Evolutionary conservation across 768 basidiomycete species (phyloP).

Genomic region (Artomyces pyxidatus): DNA sequence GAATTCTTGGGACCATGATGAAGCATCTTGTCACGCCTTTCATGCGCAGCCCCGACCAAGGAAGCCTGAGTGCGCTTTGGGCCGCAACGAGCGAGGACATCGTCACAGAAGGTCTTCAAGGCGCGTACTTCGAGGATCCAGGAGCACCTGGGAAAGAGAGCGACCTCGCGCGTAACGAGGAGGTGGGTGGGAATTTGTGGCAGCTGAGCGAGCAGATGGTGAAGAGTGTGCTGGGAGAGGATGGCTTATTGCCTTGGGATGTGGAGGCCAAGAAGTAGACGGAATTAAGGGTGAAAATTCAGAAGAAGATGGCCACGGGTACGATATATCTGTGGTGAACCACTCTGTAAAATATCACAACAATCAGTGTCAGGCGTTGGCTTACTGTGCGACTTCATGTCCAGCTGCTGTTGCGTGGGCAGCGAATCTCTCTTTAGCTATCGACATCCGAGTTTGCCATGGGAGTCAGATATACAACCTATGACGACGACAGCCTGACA

Average conservation of each 20-base stretch:
- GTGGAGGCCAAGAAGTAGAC: not conserved
- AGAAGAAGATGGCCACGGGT: too few species aligned
- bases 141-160: slow-evolving; percentile 18
- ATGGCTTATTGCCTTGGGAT: slow-evolving; percentile 21
- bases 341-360: too few species aligned
- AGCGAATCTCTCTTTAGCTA: too few species aligned
- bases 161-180: slow-evolving; percentile 17
- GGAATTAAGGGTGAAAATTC: too few species aligned
- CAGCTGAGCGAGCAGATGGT: slow-evolving; percentile 25
- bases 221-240: slow-evolving; percentile 17
- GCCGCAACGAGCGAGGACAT: slow-evolving; percentile 24
- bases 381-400: too few species aligned
- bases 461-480: too few species aligned
- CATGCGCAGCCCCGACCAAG: slow-evolving; percentile 23
- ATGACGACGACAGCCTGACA: too few species aligned
- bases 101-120: slow-evolving; percentile 19
- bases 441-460: too few species aligned
- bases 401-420: too few species aligned
- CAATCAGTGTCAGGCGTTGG: too few species aligned
- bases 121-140: slow-evolving; percentile 21
- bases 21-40: slow-evolving; percentile 20
- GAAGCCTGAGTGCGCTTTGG: slow-evolving; percentile 23
- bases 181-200: slow-evolving; percentile 23
- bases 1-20: slow-evolving; percentile 15
- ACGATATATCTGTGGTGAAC: too few species aligned